Evolutionary conservation across 768 basidiomycete genomes (phyloP).

Genomic region (Infundibulicybe gibba): DNA sequence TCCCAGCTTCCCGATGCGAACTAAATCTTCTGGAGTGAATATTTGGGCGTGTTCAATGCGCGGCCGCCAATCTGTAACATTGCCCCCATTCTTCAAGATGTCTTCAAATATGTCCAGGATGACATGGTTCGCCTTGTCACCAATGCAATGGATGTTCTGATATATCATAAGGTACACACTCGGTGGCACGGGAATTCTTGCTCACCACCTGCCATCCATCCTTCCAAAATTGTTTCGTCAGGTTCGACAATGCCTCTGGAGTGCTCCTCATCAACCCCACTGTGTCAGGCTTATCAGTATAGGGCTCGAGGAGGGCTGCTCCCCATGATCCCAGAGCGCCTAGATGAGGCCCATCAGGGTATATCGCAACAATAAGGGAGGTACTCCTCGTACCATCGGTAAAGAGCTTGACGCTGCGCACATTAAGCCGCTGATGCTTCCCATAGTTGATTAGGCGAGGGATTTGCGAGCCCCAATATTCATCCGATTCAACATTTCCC

Average conservation of each 20-base stretch:
- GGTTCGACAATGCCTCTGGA: conserved; percentile 45
- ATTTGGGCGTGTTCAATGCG: conserved; percentile 95
- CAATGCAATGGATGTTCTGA: conserved; percentile 87
- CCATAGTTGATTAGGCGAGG: conserved; percentile 61
- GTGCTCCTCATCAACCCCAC: conserved; percentile 65
- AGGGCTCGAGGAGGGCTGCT: conserved; percentile 83
- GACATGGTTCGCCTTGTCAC: conserved; percentile 82
- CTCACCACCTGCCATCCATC: conserved; percentile 85
- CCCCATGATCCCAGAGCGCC: conserved; percentile 92
- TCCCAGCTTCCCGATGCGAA: conserved; percentile 67
- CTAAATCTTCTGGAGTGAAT: conserved; percentile 64
- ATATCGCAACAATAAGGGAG: not conserved
- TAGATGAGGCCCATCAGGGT: conserved; percentile 15
- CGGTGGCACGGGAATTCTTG: not conserved
- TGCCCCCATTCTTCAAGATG: conserved; percentile 37
- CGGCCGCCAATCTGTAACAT: conserved; percentile 55
- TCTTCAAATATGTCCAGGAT: conserved; percentile 82
- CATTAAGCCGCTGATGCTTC: conserved; percentile 45
- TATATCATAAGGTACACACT: not conserved
- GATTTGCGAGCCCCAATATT: conserved; percentile 65
- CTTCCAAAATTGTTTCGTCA: conserved; percentile 62
- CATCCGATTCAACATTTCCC: conserved; percentile 46
- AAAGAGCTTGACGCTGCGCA: conserved; percentile 71
- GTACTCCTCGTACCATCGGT: conserved; percentile 54
- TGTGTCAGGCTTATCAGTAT: conserved; percentile 72